phyloP scores from a whole-genome alignment of 2,329 filamentous ascomycete species.

The Knoxdaviesia proteae region DNA sequence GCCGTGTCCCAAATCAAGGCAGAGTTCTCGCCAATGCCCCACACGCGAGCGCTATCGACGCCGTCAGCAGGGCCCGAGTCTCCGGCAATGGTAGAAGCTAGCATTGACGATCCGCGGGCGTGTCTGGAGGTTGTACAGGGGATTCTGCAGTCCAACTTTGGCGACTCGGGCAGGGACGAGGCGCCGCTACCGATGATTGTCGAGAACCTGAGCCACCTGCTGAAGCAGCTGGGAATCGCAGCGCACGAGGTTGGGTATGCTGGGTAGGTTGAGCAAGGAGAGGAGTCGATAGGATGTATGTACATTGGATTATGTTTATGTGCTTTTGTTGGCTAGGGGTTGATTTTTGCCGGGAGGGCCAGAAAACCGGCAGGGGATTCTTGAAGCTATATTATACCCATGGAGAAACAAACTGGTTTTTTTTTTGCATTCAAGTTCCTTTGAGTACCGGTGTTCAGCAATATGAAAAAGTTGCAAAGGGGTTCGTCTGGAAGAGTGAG shows the following conservation, averaged over 20 bases:
- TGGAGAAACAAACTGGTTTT: too few species aligned
- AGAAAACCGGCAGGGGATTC: too few species aligned
- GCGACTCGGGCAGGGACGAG: constrained; percentile 21
- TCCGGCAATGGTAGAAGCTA: constrained; percentile 11
- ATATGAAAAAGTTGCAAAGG: too few species aligned
- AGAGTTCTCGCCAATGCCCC: background rate
- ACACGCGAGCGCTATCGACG: background rate
- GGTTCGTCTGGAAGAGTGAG: too few species aligned
- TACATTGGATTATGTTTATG: too few species aligned
- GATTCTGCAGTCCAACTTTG: constrained; percentile 32
- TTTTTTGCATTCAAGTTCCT: too few species aligned
- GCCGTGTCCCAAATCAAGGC: constrained; percentile 10
- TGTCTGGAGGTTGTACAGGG: constrained; percentile 38
- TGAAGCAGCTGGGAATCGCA: constrained; percentile 36
- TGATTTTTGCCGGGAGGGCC: too few species aligned
- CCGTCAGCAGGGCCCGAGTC: background rate
- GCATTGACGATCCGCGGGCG: constrained; percentile 31
- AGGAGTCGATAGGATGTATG: too few species aligned
- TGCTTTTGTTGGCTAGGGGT: too few species aligned
- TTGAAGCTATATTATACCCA: too few species aligned
- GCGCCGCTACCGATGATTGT: constrained; percentile 37
- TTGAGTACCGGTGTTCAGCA: too few species aligned
- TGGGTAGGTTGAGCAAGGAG: too few species aligned
- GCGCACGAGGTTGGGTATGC: constrained; percentile 9
- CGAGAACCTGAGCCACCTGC: constrained; percentile 43